Conservation (phyloP, 139 green algal genomes). For the Yamagishiella unicocca region DNA sequence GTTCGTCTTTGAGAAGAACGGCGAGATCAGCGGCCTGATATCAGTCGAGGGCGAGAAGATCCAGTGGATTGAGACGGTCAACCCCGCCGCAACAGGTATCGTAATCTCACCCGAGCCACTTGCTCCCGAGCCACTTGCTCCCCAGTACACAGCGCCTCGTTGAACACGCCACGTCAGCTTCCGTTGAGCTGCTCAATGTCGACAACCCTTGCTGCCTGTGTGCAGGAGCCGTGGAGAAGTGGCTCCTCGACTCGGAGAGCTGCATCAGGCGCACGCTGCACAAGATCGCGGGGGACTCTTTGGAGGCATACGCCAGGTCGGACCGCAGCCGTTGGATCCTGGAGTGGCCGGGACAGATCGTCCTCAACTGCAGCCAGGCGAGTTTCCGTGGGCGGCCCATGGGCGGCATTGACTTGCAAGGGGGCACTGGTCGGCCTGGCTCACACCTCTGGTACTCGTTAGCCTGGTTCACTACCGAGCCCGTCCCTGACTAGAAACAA, state of each 20-base stretch:
- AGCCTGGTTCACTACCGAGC: too few relatives aligned
- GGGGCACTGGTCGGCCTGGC: too few relatives aligned
- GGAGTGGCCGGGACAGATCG: conserved; percentile 80
- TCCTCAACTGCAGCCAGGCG: conserved; percentile 84
- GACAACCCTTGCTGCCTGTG: too few relatives aligned
- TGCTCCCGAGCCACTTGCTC: too few relatives aligned
- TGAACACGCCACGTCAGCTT: too few relatives aligned
- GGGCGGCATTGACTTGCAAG: too few relatives aligned
- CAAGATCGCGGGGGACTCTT: conserved; percentile 68
- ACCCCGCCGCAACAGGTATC: conserved; percentile 67
- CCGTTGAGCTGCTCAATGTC: too few relatives aligned
- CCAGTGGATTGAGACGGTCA: conserved; percentile 72
- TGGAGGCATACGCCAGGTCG: conserved; percentile 65
- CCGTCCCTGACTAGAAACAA: too few relatives aligned
- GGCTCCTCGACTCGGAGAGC: conserved; percentile 72
- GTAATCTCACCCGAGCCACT: too few relatives aligned
- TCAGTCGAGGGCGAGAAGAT: conserved; percentile 81
- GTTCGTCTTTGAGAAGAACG: conserved; percentile 68
- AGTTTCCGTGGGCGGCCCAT: not conserved
- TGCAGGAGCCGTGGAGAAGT: conserved; percentile 68
- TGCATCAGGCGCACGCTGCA: conserved; percentile 80
- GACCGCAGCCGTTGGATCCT: conserved; percentile 80
- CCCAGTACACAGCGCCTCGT: too few relatives aligned
- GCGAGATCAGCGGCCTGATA: conserved; percentile 62
- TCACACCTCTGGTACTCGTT: too few relatives aligned